These are phyloP conservation scores for Mollisiaceae sp. DNA, from an alignment of 2,329 filamentous ascomycete species.

Conservation along the genomic window DNA sequence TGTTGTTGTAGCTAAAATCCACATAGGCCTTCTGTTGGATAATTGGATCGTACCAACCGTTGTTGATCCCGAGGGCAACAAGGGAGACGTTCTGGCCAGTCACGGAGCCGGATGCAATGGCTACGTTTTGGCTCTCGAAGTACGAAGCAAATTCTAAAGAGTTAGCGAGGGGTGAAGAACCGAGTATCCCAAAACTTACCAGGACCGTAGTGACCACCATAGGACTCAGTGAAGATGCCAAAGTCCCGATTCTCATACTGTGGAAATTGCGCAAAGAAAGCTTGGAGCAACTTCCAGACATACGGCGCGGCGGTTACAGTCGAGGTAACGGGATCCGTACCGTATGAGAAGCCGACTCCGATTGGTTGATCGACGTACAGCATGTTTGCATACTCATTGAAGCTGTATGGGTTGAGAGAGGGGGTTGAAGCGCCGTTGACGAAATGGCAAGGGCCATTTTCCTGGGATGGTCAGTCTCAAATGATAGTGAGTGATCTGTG, in stretches of 20 bases:
- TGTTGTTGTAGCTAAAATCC: slow-evolving; percentile 40
- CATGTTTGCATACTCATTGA: slow-evolving; percentile 48
- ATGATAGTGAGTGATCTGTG: too few species aligned
- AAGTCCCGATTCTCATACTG: slow-evolving; percentile 64
- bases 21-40: slow-evolving; percentile 53
- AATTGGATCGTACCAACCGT: slow-evolving; percentile 55
- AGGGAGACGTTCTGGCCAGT: slow-evolving; percentile 43
- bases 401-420: slow-evolving; percentile 48
- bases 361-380: slow-evolving; percentile 49
- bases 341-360: slow-evolving; percentile 50
- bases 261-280: slow-evolving; percentile 68
- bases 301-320: slow-evolving; percentile 53
- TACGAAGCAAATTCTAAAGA: slow-evolving; percentile 47
- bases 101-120: slow-evolving; percentile 50
- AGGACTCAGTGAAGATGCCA: slow-evolving; percentile 56
- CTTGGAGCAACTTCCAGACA: slow-evolving; percentile 63
- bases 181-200: slow-evolving; percentile 12
- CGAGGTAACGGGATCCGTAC: slow-evolving; percentile 48
- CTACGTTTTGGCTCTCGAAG: slow-evolving; percentile 61
- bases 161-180: neutral
- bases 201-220: slow-evolving; percentile 64
- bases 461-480: slow-evolving; percentile 24
- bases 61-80: slow-evolving; percentile 44
- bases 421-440: slow-evolving; percentile 48
- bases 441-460: slow-evolving; percentile 50